Conservation (phyloP, 176 grass and related monocot species). For the Poa annua region DNA sequence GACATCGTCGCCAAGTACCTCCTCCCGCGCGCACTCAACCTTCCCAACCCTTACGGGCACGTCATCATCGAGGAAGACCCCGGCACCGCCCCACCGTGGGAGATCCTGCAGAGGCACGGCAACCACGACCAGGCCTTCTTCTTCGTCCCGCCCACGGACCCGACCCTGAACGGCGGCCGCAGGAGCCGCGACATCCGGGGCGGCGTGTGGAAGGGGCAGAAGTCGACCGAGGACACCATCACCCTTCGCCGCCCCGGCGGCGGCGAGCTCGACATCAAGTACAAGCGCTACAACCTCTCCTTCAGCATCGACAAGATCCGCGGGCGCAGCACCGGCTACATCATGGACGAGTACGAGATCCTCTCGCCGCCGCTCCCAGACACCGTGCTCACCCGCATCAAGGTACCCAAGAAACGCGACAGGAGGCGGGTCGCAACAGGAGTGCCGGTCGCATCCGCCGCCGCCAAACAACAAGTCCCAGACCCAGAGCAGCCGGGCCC, state of each 20-base stretch:
- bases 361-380: not conserved
- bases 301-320: not conserved
- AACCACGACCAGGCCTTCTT: slow-evolving; percentile 37
- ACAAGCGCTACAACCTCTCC: not conserved
- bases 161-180: not conserved
- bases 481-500: not conserved
- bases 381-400: slow-evolving; percentile 29
- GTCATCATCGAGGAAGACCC: slow-evolving; percentile 28
- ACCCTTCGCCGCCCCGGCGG: not conserved
- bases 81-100: slow-evolving; percentile 23
- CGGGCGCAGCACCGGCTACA: not conserved
- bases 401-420: not conserved
- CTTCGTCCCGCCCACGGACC: not conserved
- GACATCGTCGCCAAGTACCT: slow-evolving; percentile 32
- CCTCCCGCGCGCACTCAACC: not conserved
- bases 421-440: not conserved
- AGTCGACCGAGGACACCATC: not conserved
- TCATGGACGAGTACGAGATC: slow-evolving; percentile 41
- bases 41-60: not conserved
- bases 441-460: no score
- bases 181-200: not conserved
- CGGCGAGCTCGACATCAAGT: not conserved
- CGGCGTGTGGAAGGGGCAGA: slow-evolving; percentile 36
- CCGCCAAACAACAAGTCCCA: not conserved
- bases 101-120: not conserved